phyloP scores from a whole-genome alignment of 1,139 yeast genomes.

The Scheffersomyces stambukii region DNA sequence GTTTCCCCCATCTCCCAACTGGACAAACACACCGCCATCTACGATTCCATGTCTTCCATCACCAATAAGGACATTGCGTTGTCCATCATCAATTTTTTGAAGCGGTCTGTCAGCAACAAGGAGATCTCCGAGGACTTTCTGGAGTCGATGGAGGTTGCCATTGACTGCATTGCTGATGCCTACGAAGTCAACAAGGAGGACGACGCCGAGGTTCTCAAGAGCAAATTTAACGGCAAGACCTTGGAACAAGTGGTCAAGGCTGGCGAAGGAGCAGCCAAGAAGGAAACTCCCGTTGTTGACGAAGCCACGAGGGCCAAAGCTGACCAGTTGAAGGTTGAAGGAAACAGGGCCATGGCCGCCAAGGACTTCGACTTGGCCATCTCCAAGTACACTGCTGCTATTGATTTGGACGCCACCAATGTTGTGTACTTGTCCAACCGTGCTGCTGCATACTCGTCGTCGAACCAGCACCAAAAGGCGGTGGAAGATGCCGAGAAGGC shows the following conservation, averaged over 20 bases:
- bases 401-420: slow-evolving; percentile 63
- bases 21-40: slow-evolving; percentile 6
- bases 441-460: slow-evolving; percentile 93
- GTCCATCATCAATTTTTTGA: slow-evolving; percentile 70
- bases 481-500: slow-evolving; percentile 81
- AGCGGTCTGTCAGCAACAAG: slow-evolving; percentile 55
- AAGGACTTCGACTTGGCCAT: slow-evolving; percentile 70
- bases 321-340: slow-evolving; percentile 79
- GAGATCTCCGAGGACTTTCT: slow-evolving; percentile 71
- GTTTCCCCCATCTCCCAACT: not conserved
- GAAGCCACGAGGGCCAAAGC: slow-evolving; percentile 66
- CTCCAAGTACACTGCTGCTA: slow-evolving; percentile 77
- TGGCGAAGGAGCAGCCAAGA: slow-evolving; percentile 9
- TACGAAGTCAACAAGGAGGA: slow-evolving; percentile 61
- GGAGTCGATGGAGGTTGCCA: slow-evolving; percentile 93
- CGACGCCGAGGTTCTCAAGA: slow-evolving; percentile 27
- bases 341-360: slow-evolving; percentile 87
- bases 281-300: slow-evolving; percentile 39
- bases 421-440: slow-evolving; percentile 89
- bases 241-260: slow-evolving; percentile 40
- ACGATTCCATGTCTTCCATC: too few species aligned
- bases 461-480: slow-evolving; percentile 71
- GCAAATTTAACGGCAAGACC: slow-evolving; percentile 46
- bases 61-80: slow-evolving; percentile 67
- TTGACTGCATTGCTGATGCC: slow-evolving; percentile 88